phyloP scores from a whole-genome alignment of 352 stramenopile genomes.

The Phytophthora palmivora region DNA sequence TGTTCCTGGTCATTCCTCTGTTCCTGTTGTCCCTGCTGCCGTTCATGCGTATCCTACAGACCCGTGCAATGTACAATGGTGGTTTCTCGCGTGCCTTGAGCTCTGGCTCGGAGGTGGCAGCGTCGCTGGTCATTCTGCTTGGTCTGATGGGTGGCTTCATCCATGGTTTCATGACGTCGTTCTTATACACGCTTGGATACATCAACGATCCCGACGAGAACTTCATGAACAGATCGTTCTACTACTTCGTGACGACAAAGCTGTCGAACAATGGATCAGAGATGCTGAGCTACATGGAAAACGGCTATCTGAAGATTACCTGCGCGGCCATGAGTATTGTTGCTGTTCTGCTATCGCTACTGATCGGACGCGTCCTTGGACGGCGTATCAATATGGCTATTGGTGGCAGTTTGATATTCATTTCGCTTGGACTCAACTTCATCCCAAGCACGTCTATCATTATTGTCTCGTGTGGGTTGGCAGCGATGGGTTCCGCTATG shows the following conservation, averaged over 20 bases:
- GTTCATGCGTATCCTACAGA: slow-evolving; percentile 90
- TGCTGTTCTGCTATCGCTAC: slow-evolving; percentile 54
- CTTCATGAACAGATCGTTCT: slow-evolving; percentile 84
- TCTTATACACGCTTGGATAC: slow-evolving; percentile 74
- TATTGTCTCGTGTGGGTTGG: slow-evolving; percentile 59
- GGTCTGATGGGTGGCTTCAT: slow-evolving; percentile 81
- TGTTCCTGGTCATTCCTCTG: slow-evolving; percentile 82
- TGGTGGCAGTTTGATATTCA: slow-evolving; percentile 55
- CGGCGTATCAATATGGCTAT: slow-evolving; percentile 69
- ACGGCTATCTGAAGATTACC: slow-evolving; percentile 63
- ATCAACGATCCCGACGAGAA: slow-evolving; percentile 74
- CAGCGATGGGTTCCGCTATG: slow-evolving; percentile 66
- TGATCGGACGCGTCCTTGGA: slow-evolving; percentile 66
- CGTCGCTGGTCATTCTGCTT: slow-evolving; percentile 80
- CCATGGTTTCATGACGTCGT: slow-evolving; percentile 78
- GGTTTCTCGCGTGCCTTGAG: slow-evolving; percentile 82
- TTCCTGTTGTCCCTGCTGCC: slow-evolving; percentile 78
- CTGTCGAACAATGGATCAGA: slow-evolving; percentile 44
- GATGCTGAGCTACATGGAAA: slow-evolving; percentile 56
- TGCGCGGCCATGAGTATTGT: slow-evolving; percentile 62
- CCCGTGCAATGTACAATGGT: slow-evolving; percentile 89
- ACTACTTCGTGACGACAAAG: slow-evolving; percentile 58
- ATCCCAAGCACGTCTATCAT: slow-evolving; percentile 61
- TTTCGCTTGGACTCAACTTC: slow-evolving; percentile 67
- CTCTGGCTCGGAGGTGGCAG: slow-evolving; percentile 83